Evolutionary conservation across 2,329 filamentous ascomycete species (phyloP).

Genomic region (Phaeomoniella chlamydospora): DNA sequence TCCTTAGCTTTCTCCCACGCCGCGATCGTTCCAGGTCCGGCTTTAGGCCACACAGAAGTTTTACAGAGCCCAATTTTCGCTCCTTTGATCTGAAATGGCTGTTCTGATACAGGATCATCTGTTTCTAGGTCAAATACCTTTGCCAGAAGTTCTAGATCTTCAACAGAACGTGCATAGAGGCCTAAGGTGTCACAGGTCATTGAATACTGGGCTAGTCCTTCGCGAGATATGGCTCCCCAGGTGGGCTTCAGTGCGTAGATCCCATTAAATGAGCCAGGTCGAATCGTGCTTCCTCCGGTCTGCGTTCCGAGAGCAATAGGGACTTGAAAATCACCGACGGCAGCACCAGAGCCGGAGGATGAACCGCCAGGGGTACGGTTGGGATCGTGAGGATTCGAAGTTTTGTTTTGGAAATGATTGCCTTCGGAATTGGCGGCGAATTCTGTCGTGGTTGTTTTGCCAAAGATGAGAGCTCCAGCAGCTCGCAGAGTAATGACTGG

Average conservation of each 20-base stretch:
- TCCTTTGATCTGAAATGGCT: slow-evolving; percentile 23
- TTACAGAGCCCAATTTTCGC: slow-evolving; percentile 40
- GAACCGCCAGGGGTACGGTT: slow-evolving; percentile 50
- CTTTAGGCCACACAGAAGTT: slow-evolving; percentile 35
- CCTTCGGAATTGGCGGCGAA: slow-evolving; percentile 44
- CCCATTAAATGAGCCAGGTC: slow-evolving; percentile 51
- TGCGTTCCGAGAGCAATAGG: slow-evolving; percentile 50
- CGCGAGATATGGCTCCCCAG: slow-evolving; percentile 46
- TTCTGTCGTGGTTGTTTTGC: slow-evolving; percentile 49
- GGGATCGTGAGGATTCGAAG: slow-evolving; percentile 41
- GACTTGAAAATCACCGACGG: slow-evolving; percentile 50
- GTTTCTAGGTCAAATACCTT: slow-evolving; percentile 40
- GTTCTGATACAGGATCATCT: slow-evolving; percentile 20
- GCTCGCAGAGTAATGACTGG: slow-evolving; percentile 36
- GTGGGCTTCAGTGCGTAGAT: slow-evolving; percentile 53
- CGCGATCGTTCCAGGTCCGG: slow-evolving; percentile 18
- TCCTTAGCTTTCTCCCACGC: slow-evolving; percentile 20
- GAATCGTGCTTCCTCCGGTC: slow-evolving; percentile 49
- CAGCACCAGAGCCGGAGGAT: slow-evolving; percentile 51
- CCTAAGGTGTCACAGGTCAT: slow-evolving; percentile 49
- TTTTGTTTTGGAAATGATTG: slow-evolving; percentile 22
- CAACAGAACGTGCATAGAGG: slow-evolving; percentile 41
- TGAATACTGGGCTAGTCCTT: slow-evolving; percentile 46
- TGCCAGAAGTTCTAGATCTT: slow-evolving; percentile 42
- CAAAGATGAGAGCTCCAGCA: slow-evolving; percentile 43